Evolutionary conservation across 352 stramenopile species (phyloP).

Genomic region (Phytophthora nicotianae): DNA sequence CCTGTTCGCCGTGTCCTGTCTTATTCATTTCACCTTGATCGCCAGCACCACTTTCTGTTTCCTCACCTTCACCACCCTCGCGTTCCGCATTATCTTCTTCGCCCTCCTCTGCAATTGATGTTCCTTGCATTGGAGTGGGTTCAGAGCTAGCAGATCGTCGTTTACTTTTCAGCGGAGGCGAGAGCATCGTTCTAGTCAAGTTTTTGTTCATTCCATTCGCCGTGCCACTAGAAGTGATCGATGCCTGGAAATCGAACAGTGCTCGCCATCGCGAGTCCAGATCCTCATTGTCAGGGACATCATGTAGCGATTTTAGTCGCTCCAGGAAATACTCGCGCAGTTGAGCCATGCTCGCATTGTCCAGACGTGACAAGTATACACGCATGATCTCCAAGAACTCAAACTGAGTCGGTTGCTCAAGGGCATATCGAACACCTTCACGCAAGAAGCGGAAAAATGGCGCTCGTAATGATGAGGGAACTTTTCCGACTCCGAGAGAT

Average conservation of each 20-base stretch:
- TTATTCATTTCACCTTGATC: conserved; percentile 9
- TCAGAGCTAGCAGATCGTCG: conserved; percentile 43
- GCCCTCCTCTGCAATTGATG: conserved; percentile 39
- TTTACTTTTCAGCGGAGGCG: conserved; percentile 39
- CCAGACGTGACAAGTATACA: conserved; percentile 74
- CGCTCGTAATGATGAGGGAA: conserved; percentile 60
- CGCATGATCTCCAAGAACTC: conserved; percentile 73
- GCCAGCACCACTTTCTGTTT: conserved; percentile 19
- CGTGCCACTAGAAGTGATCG: conserved; percentile 29
- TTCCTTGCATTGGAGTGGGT: conserved; percentile 38
- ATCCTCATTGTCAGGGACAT: conserved; percentile 51
- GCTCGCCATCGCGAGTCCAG: conserved; percentile 55
- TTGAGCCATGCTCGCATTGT: conserved; percentile 65
- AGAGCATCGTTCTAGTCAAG: conserved; percentile 21
- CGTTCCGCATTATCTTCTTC: conserved; percentile 23
- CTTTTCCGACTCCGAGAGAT: conserved; percentile 80
- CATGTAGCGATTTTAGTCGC: conserved; percentile 48
- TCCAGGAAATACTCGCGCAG: conserved; percentile 76
- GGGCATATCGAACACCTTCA: conserved; percentile 77
- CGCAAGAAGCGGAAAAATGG: conserved; percentile 85
- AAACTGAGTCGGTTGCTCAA: conserved; percentile 66
- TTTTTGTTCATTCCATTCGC: conserved; percentile 19
- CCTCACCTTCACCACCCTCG: neutral
- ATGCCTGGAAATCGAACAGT: conserved; percentile 74
- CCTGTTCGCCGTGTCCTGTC: conserved; percentile 5